Evolutionary conservation across 352 stramenopile species (phyloP).

Genomic region (Pythium phragmiticola): DNA sequence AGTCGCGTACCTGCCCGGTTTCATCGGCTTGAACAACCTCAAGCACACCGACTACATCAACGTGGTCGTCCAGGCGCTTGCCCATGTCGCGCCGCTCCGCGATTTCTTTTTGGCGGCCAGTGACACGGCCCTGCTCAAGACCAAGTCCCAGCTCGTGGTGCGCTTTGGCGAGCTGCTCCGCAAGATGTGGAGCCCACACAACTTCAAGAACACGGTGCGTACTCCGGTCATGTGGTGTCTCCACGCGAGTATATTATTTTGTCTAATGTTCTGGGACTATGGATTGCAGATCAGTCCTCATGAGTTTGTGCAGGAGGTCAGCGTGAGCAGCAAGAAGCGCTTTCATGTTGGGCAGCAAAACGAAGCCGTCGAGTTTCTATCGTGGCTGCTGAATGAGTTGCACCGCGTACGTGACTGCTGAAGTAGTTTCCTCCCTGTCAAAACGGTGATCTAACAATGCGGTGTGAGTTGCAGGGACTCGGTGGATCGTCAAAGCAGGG

Average conservation of each 20-base stretch:
- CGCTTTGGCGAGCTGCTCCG: slow-evolving; percentile 95
- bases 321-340: slow-evolving; percentile 94
- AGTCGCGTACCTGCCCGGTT: slow-evolving; percentile 96
- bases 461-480: slow-evolving; percentile 44
- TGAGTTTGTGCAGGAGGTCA: slow-evolving; percentile 96
- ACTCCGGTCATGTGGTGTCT: not conserved
- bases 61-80: slow-evolving; percentile 95
- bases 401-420: slow-evolving; percentile 63
- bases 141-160: slow-evolving; percentile 86
- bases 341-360: slow-evolving; percentile 94
- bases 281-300: slow-evolving; percentile 89
- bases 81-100: slow-evolving; percentile 93
- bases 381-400: slow-evolving; percentile 95
- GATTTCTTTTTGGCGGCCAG: slow-evolving; percentile 90
- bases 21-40: slow-evolving; percentile 98
- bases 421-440: not conserved
- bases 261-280: not conserved
- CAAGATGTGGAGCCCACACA: slow-evolving; percentile 97
- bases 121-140: slow-evolving; percentile 41
- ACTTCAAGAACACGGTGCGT: slow-evolving; percentile 98
- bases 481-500: slow-evolving; percentile 80
- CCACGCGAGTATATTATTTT: not conserved
- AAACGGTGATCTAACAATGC: not conserved
- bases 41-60: slow-evolving; percentile 98
- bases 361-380: slow-evolving; percentile 96